Evolutionary conservation across 441 rosid species (phyloP), one percentile per base, ranked within the genome.

Genomic region (Rhodomyrtus psidioides): DNA sequence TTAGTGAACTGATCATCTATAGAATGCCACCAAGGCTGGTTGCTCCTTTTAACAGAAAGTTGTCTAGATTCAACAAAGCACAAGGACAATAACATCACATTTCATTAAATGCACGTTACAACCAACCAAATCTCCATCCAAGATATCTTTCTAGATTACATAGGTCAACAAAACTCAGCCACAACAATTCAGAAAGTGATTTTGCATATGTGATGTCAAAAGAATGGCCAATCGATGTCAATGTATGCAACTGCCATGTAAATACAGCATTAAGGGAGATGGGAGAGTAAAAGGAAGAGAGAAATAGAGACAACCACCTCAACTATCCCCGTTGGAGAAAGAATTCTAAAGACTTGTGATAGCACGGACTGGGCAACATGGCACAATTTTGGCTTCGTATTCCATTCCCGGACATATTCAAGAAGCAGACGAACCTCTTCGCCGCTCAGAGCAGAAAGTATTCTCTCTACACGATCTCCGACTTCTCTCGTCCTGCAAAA

Each of bases 351-450:
- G 86, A 94, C 88, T 90, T 85, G 90, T 91, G 90, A 96, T 74
- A 97, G 96, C 86, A 97, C 93, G 85, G 87, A 90, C 84, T 96
- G 99, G 75, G 98, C 99, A 83, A 96, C 91, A 86, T 95, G 98
- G 85, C 99, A 96, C 81, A 95, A 91, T 89, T 93, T 96, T 83
- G 99, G 98, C 88, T 96, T 95, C 81, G 98, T 92, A 88, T 97
- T 97, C 99, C 99, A 97, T 89, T 97, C 98, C 86, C 99, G 93
- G 83, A 92, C 88, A 81, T 97, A 97, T 87, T 93, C 96, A 87
- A 97, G 93, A 87, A 97, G 99, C 79, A 87, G 89, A 59, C 84
- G 91, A 39, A 92, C 87, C 87, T 97, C 96, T 91, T 96, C 98
- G n/a, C 91, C 91, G 57, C 91, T 93, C 84, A 97, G 94, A 83